Conservation (phyloP, 331 rosid genomes). For the Pyracantha coccinea region DNA sequence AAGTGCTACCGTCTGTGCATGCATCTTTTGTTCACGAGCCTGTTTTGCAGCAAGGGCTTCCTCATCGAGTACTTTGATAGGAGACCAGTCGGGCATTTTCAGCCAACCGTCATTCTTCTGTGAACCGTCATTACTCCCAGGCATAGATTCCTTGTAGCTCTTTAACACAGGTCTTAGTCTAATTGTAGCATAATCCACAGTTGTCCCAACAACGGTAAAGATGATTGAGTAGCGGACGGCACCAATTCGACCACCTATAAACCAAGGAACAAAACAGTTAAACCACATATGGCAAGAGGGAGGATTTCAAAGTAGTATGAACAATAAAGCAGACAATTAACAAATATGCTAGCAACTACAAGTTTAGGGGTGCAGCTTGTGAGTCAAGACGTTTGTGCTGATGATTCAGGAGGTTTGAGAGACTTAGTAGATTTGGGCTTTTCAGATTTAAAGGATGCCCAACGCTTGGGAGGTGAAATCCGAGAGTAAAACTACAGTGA, state of each 20-base stretch:
- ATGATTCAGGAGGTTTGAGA: neutral
- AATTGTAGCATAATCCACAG: constrained; percentile 44
- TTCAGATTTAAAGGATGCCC: too few species aligned
- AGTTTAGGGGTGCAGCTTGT: neutral
- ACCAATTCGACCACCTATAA: constrained; percentile 70
- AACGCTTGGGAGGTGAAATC: neutral
- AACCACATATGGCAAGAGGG: neutral
- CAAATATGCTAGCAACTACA: neutral
- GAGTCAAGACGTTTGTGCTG: neutral
- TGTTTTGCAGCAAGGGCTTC: constrained; percentile 71
- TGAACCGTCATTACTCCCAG: constrained; percentile 13
- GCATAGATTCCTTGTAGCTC: constrained; percentile 34
- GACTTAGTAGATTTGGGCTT: neutral
- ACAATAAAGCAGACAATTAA: neutral
- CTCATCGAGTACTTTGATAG: constrained; percentile 71
- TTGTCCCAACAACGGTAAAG: constrained; percentile 63
- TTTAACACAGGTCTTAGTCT: constrained; percentile 33
- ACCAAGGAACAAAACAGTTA: constrained; percentile 7
- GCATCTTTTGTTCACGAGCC: constrained; percentile 58
- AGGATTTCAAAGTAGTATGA: neutral
- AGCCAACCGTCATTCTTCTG: constrained; percentile 43
- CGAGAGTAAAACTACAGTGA: neutral
- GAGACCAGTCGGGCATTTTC: constrained; percentile 85
- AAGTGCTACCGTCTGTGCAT: constrained; percentile 47
- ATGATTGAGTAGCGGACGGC: constrained; percentile 56